phyloP scores from a whole-genome alignment of 2,329 filamentous ascomycete species.

The Nemania sp. region DNA sequence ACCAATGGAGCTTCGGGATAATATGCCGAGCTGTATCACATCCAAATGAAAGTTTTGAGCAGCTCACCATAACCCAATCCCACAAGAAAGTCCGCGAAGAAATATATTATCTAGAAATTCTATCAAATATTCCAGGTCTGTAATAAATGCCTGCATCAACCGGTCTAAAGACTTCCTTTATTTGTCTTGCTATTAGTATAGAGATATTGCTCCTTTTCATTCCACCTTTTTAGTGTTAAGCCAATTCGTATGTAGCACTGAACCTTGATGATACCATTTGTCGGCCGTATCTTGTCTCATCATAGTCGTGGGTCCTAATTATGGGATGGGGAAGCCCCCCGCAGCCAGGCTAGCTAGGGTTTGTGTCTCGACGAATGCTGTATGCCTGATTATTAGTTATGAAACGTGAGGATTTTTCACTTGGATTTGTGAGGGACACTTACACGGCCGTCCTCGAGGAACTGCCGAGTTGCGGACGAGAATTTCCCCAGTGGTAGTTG shows the following conservation, averaged over 20 bases:
- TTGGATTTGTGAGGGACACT: slow-evolving; percentile 11
- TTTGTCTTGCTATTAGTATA: background rate
- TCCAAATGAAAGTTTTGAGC: background rate
- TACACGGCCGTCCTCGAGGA: slow-evolving; percentile 32
- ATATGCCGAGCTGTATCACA: background rate
- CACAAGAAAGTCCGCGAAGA: background rate
- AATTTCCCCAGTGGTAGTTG: slow-evolving; percentile 27
- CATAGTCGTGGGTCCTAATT: background rate
- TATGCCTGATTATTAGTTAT: background rate
- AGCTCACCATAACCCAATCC: background rate
- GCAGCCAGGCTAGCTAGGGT: slow-evolving; percentile 7
- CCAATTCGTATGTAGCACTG: background rate
- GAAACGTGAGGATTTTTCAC: background rate
- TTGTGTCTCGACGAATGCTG: slow-evolving; percentile 12
- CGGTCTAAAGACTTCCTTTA: background rate
- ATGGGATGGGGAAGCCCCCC: slow-evolving; percentile 12
- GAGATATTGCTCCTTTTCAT: background rate
- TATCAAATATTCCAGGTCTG: background rate
- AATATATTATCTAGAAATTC: background rate
- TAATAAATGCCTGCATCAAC: background rate
- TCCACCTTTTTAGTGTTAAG: background rate
- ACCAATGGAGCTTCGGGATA: background rate
- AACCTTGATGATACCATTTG: background rate
- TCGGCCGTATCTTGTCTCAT: background rate
- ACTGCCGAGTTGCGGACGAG: slow-evolving; percentile 30